Base-by-base conservation (phyloP, 768 basidiomycete genomes). In the Pisolithus microcarpus region DNA sequence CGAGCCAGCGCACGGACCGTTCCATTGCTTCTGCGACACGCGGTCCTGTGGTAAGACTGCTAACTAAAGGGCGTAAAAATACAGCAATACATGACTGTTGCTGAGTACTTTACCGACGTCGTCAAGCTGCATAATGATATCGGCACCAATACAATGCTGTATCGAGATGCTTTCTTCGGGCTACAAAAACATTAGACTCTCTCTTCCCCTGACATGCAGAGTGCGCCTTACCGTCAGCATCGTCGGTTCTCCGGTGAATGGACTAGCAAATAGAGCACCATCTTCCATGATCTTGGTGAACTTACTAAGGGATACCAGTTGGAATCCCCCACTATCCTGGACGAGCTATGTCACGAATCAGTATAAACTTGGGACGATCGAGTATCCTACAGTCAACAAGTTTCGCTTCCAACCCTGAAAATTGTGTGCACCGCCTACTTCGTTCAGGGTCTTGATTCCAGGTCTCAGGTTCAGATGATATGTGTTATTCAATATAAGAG, bases 71-170 rank as follows among this genome's bases (percentile, higher is more conserved):
- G 40, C 9, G 42, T 57, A 38, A 52, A 50, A 52, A 56, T 51
- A 23, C 38, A 37, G 15, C 10, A 2, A 34, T 38, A 13, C 24
- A 37, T 9, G 48, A 44, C 28, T 18, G 43, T 1, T 46, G 23
- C 0, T 23, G 49, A 45, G 36, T 37, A 40, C 70, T 83, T 65
- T 59, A 85, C 89, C 89, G 46, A 93, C 91, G 66, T 93, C 91
- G 64, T 93, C 91, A 16, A 92, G 76, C 64, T 91, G 91, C 92
- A 95, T 94, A 54, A 95, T 91, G 53, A 95, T 95, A 63, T 95
- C 91, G 24, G 85, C 88, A 5, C 91, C 91, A 39, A 95, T 92
- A 7, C 85, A 75, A 61, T 95, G 92, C 62, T 95, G 91, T 59
- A 91, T 87, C 15, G 82, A 81, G 38, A 94, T 92, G 59, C 87